Conservation (phyloP, 495 filamentous ascomycete species). For the Umbilicaria muhlenbergii region DNA sequence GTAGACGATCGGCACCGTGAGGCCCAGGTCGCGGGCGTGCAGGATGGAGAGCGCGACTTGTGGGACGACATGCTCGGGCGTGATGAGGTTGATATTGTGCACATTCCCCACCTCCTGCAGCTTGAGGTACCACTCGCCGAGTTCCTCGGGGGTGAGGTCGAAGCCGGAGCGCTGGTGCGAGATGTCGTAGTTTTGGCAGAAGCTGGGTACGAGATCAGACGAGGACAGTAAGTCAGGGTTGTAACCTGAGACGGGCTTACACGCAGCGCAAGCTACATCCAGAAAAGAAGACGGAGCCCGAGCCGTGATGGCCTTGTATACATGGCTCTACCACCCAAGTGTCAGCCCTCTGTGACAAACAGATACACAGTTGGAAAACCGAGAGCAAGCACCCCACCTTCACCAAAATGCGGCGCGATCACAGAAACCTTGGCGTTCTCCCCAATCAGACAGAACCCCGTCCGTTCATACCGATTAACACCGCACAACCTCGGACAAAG, state of each 20-base stretch:
- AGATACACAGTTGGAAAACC: background rate
- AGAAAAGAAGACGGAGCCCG: constrained; percentile 60
- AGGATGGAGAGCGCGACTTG: constrained; percentile 59
- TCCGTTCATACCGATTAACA: constrained; percentile 57
- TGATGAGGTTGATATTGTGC: constrained; percentile 70
- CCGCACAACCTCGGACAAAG: constrained; percentile 59
- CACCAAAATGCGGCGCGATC: constrained; percentile 42
- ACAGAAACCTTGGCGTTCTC: constrained; percentile 57
- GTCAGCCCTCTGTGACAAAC: too few species aligned
- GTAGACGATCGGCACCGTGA: constrained; percentile 57
- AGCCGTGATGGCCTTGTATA: constrained; percentile 60
- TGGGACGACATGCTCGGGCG: constrained; percentile 64
- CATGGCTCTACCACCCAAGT: constrained; percentile 49
- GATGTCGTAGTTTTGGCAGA: constrained; percentile 75
- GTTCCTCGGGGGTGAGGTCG: constrained; percentile 59
- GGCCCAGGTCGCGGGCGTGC: constrained; percentile 46
- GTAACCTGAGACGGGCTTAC: too few species aligned
- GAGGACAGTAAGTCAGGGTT: too few species aligned
- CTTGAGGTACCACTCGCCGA: constrained; percentile 64
- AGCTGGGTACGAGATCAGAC: constrained; percentile 12
- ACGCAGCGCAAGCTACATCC: constrained; percentile 64
- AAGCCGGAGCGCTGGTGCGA: constrained; percentile 56
- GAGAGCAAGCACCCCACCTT: constrained; percentile 25
- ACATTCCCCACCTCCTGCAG: constrained; percentile 54
- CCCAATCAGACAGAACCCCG: constrained; percentile 60